phyloP scores from a whole-genome alignment of 2,329 filamentous ascomycete genomes.

The Fusarium sp. region DNA sequence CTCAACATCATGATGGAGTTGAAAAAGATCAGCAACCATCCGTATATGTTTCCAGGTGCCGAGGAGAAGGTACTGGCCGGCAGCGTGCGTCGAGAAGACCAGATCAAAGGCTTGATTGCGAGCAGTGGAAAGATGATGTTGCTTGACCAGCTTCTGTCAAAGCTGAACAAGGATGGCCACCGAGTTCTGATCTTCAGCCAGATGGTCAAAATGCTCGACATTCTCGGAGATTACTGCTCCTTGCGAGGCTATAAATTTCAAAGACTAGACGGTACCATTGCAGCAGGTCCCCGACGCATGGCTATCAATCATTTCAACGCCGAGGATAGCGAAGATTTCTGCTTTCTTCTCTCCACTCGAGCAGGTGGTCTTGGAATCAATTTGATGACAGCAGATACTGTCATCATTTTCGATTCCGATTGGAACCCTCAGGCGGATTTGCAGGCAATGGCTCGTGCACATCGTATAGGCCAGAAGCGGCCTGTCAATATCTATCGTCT shows the following conservation, averaged over 20 bases:
- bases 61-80: constrained; percentile 89
- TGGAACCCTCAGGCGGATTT: constrained; percentile 99
- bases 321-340: constrained; percentile 95
- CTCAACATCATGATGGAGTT: constrained; percentile 99
- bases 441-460: constrained; percentile 97
- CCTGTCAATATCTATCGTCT: constrained; percentile 97
- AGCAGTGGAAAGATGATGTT: constrained; percentile 99
- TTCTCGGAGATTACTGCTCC: constrained; percentile 92
- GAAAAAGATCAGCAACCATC: constrained; percentile 99
- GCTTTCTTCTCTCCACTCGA: constrained; percentile 92
- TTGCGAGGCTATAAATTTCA: constrained; percentile 96
- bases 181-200: constrained; percentile 98
- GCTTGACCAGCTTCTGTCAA: constrained; percentile 92
- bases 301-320: constrained; percentile 99
- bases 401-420: constrained; percentile 97
- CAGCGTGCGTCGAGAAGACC: constrained; percentile 85
- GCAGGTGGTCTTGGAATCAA: constrained; percentile 99
- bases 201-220: constrained; percentile 99
- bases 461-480: constrained; percentile 95
- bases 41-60: constrained; percentile 95
- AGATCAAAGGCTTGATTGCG: constrained; percentile 91
- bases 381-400: constrained; percentile 97
- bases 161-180: constrained; percentile 92
- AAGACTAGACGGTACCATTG: constrained; percentile 93
- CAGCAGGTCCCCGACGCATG: constrained; percentile 85